phyloP scores from a whole-genome alignment of 371 early-diverging fungal genomes.

The Actinomucor elegans region DNA sequence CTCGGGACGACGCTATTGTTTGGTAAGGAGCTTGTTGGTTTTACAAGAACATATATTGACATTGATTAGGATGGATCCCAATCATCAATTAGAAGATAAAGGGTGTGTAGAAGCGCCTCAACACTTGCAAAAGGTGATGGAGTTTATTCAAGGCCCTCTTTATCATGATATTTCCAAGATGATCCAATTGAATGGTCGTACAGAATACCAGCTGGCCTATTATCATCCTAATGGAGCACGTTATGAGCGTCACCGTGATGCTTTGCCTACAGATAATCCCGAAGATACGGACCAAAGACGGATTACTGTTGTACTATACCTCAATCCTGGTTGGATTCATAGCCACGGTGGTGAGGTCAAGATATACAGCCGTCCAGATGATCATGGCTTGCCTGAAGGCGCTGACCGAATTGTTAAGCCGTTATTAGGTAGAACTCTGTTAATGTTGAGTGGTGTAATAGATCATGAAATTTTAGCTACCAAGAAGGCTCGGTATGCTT shows the following conservation, averaged over 20 bases:
- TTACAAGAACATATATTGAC: background rate
- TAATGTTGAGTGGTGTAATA: conserved; percentile 64
- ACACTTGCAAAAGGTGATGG: conserved; percentile 35
- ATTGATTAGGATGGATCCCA: conserved; percentile 25
- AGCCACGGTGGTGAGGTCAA: conserved; percentile 61
- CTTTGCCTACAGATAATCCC: conserved; percentile 59
- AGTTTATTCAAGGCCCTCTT: conserved; percentile 38
- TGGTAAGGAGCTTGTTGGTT: conserved; percentile 30
- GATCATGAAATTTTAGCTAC: conserved; percentile 62
- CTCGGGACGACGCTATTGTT: conserved; percentile 61
- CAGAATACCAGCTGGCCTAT: conserved; percentile 62
- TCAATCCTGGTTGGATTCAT: conserved; percentile 53
- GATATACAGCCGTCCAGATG: conserved; percentile 44
- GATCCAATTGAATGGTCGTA: conserved; percentile 52
- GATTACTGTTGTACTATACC: conserved; percentile 60
- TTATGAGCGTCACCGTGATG: conserved; percentile 66
- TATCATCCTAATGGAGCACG: conserved; percentile 62
- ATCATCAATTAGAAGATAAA: conserved; percentile 1
- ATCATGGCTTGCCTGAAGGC: conserved; percentile 38
- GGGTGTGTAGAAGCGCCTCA: background rate
- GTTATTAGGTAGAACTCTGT: conserved; percentile 51
- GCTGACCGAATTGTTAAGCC: conserved; percentile 49
- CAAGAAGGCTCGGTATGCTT: conserved; percentile 47
- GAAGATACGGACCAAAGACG: conserved; percentile 59
- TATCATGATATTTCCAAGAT: conserved; percentile 47